Evolutionary conservation across 805 yeast species (phyloP).

Genomic region (Nakazawaea anatomiae): DNA sequence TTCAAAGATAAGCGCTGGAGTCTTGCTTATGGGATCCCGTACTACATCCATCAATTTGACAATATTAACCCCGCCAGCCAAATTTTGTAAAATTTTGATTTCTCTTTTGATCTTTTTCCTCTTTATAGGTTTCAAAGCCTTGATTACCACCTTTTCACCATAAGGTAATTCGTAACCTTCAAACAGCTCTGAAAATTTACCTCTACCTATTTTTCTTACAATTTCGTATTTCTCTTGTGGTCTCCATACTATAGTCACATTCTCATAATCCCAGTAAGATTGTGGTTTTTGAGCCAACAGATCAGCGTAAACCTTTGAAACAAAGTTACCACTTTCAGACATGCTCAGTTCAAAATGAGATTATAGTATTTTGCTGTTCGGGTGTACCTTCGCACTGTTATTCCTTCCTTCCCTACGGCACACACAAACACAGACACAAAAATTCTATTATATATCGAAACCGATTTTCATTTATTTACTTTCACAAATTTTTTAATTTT

Average conservation of each 20-base stretch:
- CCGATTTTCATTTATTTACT: too few species aligned
- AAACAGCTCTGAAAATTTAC: constrained; percentile 94
- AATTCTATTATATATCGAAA: too few species aligned
- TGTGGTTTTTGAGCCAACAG: constrained; percentile 62
- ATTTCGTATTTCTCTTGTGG: constrained; percentile 53
- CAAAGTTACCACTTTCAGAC: not conserved
- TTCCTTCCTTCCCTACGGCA: too few species aligned
- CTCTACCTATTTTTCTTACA: constrained; percentile 80
- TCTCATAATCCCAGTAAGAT: constrained; percentile 85
- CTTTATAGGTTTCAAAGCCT: constrained; percentile 89
- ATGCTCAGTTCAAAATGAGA: not conserved
- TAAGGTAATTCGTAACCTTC: constrained; percentile 69
- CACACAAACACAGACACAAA: too few species aligned
- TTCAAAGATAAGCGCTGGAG: constrained; percentile 86
- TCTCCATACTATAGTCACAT: constrained; percentile 58
- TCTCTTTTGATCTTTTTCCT: constrained; percentile 88
- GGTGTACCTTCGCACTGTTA: too few species aligned
- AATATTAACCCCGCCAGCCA: constrained; percentile 81
- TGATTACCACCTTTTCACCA: constrained; percentile 68
- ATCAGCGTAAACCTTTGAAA: constrained; percentile 66
- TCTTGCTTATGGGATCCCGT: constrained; percentile 70
- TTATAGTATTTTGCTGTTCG: too few species aligned
- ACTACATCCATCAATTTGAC: constrained; percentile 76
- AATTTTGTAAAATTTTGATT: constrained; percentile 78
- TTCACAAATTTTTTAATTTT: too few species aligned